phyloP scores from a whole-genome alignment of 2,329 filamentous ascomycete species.

The Sordariomycetes sp. region DNA sequence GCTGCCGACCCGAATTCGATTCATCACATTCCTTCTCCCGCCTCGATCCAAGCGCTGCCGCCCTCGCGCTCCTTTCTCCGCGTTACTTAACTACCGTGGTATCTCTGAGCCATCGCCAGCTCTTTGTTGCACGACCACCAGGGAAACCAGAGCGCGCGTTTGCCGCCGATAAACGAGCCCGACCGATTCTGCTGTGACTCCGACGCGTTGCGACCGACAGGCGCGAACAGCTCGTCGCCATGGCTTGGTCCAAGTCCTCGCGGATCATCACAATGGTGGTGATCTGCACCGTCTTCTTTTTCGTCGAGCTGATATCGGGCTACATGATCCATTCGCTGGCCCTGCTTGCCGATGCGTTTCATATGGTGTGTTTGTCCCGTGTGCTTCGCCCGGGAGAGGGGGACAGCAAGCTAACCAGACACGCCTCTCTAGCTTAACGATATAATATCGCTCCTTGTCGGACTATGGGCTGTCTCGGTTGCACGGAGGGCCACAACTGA shows the following conservation, averaged over 20 bases:
- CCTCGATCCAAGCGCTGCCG: too few species aligned
- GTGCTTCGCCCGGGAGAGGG: not conserved
- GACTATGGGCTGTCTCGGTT: slow-evolving; percentile 88
- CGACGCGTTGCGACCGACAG: not conserved
- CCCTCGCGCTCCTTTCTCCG: too few species aligned
- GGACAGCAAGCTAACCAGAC: not conserved
- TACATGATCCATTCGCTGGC: slow-evolving; percentile 86
- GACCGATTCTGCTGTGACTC: not conserved
- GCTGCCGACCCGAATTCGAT: too few species aligned
- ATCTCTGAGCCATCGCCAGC: too few species aligned
- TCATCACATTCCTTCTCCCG: too few species aligned
- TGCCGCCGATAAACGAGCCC: not conserved
- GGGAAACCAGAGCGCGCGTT: not conserved
- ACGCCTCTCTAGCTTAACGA: slow-evolving; percentile 66
- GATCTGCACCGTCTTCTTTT: slow-evolving; percentile 83
- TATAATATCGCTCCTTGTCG: slow-evolving; percentile 86
- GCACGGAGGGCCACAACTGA: slow-evolving; percentile 78
- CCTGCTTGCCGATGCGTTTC: slow-evolving; percentile 91
- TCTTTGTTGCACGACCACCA: not conserved
- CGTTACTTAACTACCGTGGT: too few species aligned
- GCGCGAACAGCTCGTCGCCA: slow-evolving; percentile 19
- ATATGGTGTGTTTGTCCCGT: slow-evolving; percentile 59
- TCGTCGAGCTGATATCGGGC: slow-evolving; percentile 77
- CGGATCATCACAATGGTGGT: slow-evolving; percentile 87
- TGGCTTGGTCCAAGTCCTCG: slow-evolving; percentile 86